Conservation (phyloP, 129 eudicot genomes). For the Solidago caesia region DNA sequence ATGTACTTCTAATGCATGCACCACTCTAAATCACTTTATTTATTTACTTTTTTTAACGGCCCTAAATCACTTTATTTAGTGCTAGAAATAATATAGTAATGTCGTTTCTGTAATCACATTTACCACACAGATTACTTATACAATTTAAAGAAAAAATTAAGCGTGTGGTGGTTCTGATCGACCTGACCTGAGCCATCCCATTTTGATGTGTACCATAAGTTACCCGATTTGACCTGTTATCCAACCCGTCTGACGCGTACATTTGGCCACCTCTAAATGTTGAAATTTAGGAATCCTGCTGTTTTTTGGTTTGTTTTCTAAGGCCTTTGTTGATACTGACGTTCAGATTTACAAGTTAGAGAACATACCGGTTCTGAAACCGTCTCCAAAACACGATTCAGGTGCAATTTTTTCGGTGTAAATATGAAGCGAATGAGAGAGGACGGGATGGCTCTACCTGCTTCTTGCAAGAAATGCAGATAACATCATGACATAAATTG, state of each 20-base stretch:
- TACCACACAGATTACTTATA: background rate
- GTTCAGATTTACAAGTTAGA: slow-evolving; percentile 35
- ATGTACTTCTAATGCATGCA: background rate
- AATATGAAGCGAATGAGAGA: slow-evolving; percentile 52
- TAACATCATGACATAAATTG: background rate
- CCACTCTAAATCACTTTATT: background rate
- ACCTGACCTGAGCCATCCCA: background rate
- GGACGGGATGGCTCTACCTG: slow-evolving; percentile 37
- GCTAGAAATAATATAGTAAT: background rate
- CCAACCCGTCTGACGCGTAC: background rate
- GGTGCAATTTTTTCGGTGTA: slow-evolving; percentile 41
- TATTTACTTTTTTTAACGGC: too few relatives aligned
- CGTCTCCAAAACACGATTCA: slow-evolving; percentile 17
- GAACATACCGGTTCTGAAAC: slow-evolving; percentile 13
- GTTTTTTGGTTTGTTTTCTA: background rate
- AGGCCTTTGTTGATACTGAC: background rate
- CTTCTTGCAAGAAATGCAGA: slow-evolving; percentile 52
- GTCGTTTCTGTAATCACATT: background rate
- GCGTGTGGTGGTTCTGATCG: background rate
- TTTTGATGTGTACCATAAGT: background rate
- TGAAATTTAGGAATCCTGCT: background rate
- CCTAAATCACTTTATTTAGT: background rate
- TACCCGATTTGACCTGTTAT: background rate
- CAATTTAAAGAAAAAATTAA: background rate
- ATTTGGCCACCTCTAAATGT: background rate